Evolutionary conservation across 2,329 filamentous ascomycete genomes (phyloP).

Genomic region (Fusarium nematophilum): DNA sequence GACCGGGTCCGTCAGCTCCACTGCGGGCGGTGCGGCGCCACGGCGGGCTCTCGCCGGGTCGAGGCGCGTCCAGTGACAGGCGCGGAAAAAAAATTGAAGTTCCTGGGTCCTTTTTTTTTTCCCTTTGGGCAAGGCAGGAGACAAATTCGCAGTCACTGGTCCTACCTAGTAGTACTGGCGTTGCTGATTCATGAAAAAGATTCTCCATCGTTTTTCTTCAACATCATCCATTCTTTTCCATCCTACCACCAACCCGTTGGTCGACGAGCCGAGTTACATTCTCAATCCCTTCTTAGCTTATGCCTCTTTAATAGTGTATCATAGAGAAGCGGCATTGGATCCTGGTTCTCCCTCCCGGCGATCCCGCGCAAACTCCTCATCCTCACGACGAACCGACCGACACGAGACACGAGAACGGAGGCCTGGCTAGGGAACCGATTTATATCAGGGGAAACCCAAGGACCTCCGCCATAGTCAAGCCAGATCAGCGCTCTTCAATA

Average conservation of each 20-base stretch:
- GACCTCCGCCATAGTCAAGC: neutral
- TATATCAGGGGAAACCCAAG: neutral
- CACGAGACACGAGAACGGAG: conserved; percentile 5
- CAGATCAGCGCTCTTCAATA: conserved; percentile 23
- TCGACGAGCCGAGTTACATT: no score
- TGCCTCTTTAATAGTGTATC: neutral
- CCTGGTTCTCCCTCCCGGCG: conserved; percentile 2
- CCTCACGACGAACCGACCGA: conserved; percentile 7
- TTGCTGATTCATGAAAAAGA: conserved; percentile 38
- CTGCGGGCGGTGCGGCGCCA: conserved; percentile 16
- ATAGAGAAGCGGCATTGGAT: conserved; percentile 11
- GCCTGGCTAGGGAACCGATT: neutral
- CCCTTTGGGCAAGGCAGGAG: no score
- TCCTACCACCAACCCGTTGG: no score
- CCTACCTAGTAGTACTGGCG: no score
- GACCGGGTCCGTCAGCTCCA: no score
- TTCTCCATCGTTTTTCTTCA: conserved; percentile 21
- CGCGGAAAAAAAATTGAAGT: conserved; percentile 31
- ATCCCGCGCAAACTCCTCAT: conserved; percentile 8
- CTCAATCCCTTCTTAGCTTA: neutral
- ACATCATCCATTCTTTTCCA: conserved; percentile 17
- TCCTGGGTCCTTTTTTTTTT: conserved; percentile 3
- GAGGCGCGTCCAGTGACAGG: conserved; percentile 26
- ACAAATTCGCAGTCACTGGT: conserved; percentile 17
- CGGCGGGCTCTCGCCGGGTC: conserved; percentile 16